These are phyloP conservation scores for Letharia columbiana DNA, from an alignment of 495 filamentous ascomycete genomes.

Conservation along the genomic window DNA sequence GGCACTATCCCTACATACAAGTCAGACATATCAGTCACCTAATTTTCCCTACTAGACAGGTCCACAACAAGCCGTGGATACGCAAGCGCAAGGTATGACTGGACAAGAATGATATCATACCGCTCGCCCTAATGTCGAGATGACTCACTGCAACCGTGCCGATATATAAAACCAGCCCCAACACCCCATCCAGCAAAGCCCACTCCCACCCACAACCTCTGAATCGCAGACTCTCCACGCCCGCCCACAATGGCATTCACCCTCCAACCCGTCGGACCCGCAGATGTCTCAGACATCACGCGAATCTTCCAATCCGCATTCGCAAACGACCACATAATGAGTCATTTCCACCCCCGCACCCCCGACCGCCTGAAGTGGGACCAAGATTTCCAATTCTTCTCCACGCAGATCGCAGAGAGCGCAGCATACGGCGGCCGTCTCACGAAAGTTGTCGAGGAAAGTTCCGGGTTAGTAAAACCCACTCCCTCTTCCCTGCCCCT, in stretches of 20 bases:
- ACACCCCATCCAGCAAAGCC: neutral
- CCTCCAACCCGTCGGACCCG: slow-evolving; percentile 6
- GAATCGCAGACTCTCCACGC: neutral
- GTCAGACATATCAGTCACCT: neutral
- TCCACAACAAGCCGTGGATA: too few species aligned
- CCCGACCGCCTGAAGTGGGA: slow-evolving; percentile 6
- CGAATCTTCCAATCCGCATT: slow-evolving; percentile 19
- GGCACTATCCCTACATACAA: neutral
- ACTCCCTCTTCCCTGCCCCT: neutral
- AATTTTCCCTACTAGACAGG: neutral
- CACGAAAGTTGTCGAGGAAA: slow-evolving; percentile 18
- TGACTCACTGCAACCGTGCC: neutral
- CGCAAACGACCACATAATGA: slow-evolving; percentile 18
- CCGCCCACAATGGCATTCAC: slow-evolving; percentile 12
- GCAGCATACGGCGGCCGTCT: slow-evolving; percentile 10
- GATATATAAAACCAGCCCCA: neutral
- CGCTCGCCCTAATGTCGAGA: neutral
- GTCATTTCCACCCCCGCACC: slow-evolving; percentile 11
- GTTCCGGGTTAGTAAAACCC: slow-evolving; percentile 14
- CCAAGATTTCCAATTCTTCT: slow-evolving; percentile 12
- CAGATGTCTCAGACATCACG: slow-evolving; percentile 18
- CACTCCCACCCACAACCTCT: neutral
- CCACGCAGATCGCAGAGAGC: slow-evolving; percentile 2
- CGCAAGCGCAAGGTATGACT: too few species aligned
- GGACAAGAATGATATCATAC: too few species aligned